These are phyloP conservation scores for Mortierella sp. DNA, from an alignment of 371 early-diverging fungal genomes.

Conservation along the genomic window DNA sequence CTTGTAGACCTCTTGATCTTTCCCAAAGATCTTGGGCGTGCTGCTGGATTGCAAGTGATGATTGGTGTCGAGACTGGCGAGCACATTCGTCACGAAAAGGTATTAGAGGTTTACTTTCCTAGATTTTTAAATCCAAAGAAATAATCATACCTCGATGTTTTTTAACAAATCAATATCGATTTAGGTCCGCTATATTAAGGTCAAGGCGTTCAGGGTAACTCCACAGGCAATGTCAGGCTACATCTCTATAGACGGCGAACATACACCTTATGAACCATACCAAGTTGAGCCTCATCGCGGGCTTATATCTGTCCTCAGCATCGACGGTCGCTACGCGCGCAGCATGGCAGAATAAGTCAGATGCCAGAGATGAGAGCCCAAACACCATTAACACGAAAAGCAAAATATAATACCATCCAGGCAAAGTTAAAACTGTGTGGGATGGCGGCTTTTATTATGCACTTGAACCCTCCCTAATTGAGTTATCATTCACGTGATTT, in stretches of 20 bases:
- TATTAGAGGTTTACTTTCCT: no score
- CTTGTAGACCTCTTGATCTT: conserved; percentile 64
- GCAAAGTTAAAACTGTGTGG: no score
- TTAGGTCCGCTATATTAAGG: conserved; percentile 72
- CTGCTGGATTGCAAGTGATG: conserved; percentile 45
- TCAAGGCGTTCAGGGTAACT: conserved; percentile 67
- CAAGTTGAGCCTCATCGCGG: conserved; percentile 72
- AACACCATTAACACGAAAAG: no score
- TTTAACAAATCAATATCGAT: not conserved
- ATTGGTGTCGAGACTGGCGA: conserved; percentile 63
- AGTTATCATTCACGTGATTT: no score
- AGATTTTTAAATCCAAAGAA: no score
- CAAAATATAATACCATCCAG: no score
- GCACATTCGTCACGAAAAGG: conserved; percentile 63
- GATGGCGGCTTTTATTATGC: no score
- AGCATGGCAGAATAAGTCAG: conserved; percentile 22
- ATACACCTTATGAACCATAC: conserved; percentile 65
- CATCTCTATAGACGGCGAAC: conserved; percentile 74
- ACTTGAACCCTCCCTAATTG: no score
- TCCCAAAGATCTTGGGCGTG: conserved; percentile 55
- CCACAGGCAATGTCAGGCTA: conserved; percentile 59
- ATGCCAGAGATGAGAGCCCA: not conserved
- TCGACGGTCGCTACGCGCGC: conserved; percentile 55
- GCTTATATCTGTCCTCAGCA: conserved; percentile 60
- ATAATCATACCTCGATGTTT: not conserved